Conservation (phyloP, 2,329 filamentous ascomycete genomes). For the Ophiosphaerella korrae region DNA sequence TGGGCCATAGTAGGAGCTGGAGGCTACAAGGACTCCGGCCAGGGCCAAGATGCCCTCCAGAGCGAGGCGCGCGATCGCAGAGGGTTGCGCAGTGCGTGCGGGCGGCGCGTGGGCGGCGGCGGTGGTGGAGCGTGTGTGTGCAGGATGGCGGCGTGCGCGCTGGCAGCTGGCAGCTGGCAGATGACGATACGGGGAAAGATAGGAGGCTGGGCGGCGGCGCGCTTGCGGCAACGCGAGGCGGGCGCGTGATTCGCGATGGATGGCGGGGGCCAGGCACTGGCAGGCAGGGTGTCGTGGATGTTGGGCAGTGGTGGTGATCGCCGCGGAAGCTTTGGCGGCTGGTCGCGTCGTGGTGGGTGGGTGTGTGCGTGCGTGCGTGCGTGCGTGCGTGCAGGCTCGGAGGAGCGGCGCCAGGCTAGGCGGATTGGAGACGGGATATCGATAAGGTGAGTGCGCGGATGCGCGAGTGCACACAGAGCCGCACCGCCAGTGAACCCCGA, state of each 20-base stretch:
- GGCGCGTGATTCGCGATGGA: background rate
- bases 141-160: conserved; percentile 17
- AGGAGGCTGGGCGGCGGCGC: conserved; percentile 21
- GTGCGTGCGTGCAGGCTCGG: conserved; percentile 5
- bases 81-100: conserved; percentile 25
- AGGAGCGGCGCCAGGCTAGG: conserved; percentile 1
- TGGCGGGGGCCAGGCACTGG: conserved; percentile 2
- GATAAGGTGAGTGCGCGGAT: conserved; percentile 23
- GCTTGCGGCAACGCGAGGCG: conserved; percentile 14
- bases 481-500: conserved; percentile 3
- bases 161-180: conserved; percentile 16
- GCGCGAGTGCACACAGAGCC: conserved; percentile 5
- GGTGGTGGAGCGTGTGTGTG: conserved; percentile 12
- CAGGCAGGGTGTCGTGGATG: conserved; percentile 6
- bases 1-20: conserved; percentile 44
- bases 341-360: conserved; percentile 24
- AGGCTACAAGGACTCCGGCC: conserved; percentile 39
- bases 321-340: conserved; percentile 17
- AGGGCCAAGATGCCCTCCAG: conserved; percentile 42
- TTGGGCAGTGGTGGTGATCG: conserved; percentile 17
- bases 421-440: conserved; percentile 14
- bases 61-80: conserved; percentile 38
- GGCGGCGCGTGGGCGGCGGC: conserved; percentile 8
- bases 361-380: conserved; percentile 1
- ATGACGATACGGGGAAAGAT: conserved; percentile 18